Base-by-base conservation (phyloP, 306 rosid genomes). In the Nissolia schottii region DNA sequence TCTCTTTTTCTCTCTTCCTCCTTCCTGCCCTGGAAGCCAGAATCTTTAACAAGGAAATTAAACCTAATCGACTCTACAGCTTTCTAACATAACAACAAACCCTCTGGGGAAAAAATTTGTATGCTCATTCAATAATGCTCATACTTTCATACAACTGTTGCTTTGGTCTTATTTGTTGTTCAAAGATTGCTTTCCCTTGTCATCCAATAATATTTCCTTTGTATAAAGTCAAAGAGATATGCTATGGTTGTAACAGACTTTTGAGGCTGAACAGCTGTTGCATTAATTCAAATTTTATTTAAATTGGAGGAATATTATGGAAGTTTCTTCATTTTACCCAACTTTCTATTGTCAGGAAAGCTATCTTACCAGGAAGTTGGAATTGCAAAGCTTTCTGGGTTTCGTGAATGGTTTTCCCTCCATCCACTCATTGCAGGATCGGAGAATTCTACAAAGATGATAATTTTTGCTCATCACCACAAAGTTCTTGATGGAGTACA, bases 401-500 rank as follows among this genome's bases (percentile, higher is more conserved):
- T 93, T 86, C 64, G 85, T 28, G 96, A 90, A 80, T 93, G 98
- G 98, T 83, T 93, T 58, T 87, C 92, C 49, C 82, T 91, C 77
- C 98, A 93, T 85, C 89, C 96, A 72, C 80, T 93, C 64, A 46
- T 80, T 75, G 87, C 78, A 9, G 91, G 85, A 71, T 73, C 85
- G 54, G 90, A 88, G 68, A 84, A 63, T 77, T 80, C 94, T 75
- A 87, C 85, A 16, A 93, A 91, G 82, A 93, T 89, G 96, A 81
- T 93, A 63, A 82, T 93, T 77, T 93, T 93, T 89, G 97, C 89
- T 43, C 98, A 93, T 87, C 97, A 93, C 75, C 97, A 81, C 79
- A 91, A 80, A 81, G 98, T 91, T 57, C 98, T 93, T 76, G 96
- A 93, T 13, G 91, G 91, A 75, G 77, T 91, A 71, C 98, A 93